Conservation (phyloP, 176 grass and related monocot genomes). For the Triticum monococcum region DNA sequence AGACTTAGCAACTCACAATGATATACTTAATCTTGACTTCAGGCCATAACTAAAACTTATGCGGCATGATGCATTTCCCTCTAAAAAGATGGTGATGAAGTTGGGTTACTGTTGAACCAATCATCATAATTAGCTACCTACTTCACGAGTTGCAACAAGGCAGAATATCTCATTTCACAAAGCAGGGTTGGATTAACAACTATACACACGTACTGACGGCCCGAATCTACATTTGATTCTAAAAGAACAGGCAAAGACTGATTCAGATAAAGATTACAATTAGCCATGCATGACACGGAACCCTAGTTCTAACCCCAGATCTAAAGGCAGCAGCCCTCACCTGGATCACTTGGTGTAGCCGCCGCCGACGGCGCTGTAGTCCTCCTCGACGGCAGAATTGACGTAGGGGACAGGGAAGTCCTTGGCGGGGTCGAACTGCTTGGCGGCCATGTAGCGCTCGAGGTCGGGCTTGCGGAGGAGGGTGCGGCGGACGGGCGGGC, state of each 20-base stretch:
- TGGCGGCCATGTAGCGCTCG: slow-evolving; percentile 80
- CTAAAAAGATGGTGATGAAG: background rate
- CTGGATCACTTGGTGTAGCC: slow-evolving; percentile 81
- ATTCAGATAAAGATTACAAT: background rate
- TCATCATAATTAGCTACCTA: background rate
- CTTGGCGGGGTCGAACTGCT: slow-evolving; percentile 66
- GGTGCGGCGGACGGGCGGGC: slow-evolving; percentile 73
- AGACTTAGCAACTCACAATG: background rate
- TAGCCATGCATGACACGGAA: background rate
- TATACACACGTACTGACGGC: background rate
- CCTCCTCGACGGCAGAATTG: slow-evolving; percentile 61
- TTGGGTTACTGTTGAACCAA: background rate
- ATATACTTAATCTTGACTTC: background rate
- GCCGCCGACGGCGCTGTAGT: slow-evolving; percentile 57
- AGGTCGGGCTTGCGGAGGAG: slow-evolving; percentile 78
- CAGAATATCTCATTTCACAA: background rate
- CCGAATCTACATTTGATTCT: background rate
- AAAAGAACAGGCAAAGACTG: background rate
- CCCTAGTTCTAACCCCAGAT: slow-evolving; percentile 34
- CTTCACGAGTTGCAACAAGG: background rate
- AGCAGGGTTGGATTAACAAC: background rate
- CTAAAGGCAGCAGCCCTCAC: slow-evolving; percentile 26
- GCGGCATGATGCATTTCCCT: background rate
- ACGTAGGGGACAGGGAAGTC: slow-evolving; percentile 75
- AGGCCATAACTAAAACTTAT: background rate